A percentile compares a stretch with the other conserved stretches of the same genome.
Conservation (phyloP, 1,284 basidiomycete genomes). For the Clitocybe nebularis region DNA sequence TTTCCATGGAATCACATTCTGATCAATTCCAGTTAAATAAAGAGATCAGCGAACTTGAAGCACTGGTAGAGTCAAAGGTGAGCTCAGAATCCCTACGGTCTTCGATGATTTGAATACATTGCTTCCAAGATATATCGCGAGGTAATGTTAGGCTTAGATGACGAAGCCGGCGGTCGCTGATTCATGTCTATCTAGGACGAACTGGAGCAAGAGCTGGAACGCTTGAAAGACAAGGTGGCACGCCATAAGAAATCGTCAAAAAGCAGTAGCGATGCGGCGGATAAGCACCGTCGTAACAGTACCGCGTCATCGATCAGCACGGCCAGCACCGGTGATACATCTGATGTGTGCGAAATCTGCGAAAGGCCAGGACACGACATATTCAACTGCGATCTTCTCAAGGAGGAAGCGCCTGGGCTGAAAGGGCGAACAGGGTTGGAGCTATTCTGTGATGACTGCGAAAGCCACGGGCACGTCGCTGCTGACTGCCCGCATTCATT, state of each 20-base stretch:
- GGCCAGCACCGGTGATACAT: slow-evolving; percentile 24
- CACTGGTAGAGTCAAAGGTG: slow-evolving; percentile 85
- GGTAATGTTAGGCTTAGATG: slow-evolving; percentile 30
- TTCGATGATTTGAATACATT: slow-evolving; percentile 6
- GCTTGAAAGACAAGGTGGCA: slow-evolving; percentile 64
- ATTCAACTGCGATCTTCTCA: slow-evolving; percentile 67
- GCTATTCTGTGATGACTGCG: slow-evolving; percentile 74
- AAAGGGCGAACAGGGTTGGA: slow-evolving; percentile 22
- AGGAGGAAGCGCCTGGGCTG: slow-evolving; percentile 28
- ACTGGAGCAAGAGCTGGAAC: slow-evolving; percentile 81
- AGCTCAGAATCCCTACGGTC: slow-evolving; percentile 10
- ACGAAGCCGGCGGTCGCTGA: slow-evolving; percentile 6
- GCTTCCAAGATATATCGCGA: slow-evolving; percentile 78
- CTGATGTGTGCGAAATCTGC: slow-evolving; percentile 74
- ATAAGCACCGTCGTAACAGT: slow-evolving; percentile 25
- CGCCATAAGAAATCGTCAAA: slow-evolving; percentile 61
- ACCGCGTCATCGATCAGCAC: slow-evolving; percentile 24
- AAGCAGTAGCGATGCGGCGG: slow-evolving; percentile 37
- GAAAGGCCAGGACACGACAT: slow-evolving; percentile 80
- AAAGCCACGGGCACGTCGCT: slow-evolving; percentile 65
- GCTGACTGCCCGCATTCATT: slow-evolving; percentile 74
- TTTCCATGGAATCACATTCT: slow-evolving; percentile 4
- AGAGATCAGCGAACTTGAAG: slow-evolving; percentile 87
- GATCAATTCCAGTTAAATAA: slow-evolving; percentile 66
- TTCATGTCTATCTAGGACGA: slow-evolving; percentile 56